Percentiles rank a stretch among this genome's conserved stretches.
Evolutionary conservation across 2,329 filamentous ascomycete species (phyloP).

Genomic region (Hymenoscyphus infarciens): DNA sequence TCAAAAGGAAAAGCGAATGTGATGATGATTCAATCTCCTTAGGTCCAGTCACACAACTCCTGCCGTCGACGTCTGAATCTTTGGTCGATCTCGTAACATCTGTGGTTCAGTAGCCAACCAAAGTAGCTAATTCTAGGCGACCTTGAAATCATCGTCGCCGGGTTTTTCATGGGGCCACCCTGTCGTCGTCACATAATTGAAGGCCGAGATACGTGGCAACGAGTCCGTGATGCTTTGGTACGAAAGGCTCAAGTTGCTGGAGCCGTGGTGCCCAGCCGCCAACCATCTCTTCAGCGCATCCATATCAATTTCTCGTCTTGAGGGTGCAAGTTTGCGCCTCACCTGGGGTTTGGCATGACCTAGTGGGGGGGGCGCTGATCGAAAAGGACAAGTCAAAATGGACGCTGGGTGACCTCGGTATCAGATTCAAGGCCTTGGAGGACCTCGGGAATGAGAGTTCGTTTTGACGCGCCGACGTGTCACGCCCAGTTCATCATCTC

Average conservation of each 20-base stretch:
- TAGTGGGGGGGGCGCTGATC: slow-evolving; percentile 14
- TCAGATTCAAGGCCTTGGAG: slow-evolving; percentile 17
- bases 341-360: slow-evolving; percentile 11
- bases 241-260: neutral
- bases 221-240: neutral
- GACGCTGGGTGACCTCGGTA: slow-evolving; percentile 8
- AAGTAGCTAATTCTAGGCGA: neutral
- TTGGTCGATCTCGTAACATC: neutral
- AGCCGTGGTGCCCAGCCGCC: neutral
- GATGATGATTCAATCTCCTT: neutral
- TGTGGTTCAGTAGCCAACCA: neutral
- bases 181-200: neutral
- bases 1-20: neutral
- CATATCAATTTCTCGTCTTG: neutral
- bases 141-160: neutral
- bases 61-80: slow-evolving; percentile 4
- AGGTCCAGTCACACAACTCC: neutral
- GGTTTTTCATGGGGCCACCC: neutral
- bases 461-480: slow-evolving; percentile 18
- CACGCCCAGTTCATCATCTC: neutral
- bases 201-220: neutral
- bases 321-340: slow-evolving; percentile 13
- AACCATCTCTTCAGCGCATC: slow-evolving; percentile 3
- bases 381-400: slow-evolving; percentile 25
- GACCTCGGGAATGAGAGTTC: slow-evolving; percentile 25